phyloP scores from a whole-genome alignment of 75 land plant species.

The Adiantum capillusveneris region DNA sequence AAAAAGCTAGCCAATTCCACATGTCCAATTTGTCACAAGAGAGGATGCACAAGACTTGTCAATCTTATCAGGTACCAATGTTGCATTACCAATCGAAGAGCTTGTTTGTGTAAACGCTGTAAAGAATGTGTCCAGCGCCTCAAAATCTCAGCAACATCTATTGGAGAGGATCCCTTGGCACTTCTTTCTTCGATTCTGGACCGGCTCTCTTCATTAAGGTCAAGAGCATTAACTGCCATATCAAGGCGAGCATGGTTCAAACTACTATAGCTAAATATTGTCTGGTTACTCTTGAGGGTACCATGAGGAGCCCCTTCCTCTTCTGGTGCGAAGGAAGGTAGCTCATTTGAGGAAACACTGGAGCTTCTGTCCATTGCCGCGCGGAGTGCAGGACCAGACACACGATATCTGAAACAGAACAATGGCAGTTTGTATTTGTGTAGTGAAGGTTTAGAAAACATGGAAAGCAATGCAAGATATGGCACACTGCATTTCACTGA shows the following conservation, averaged over 20 bases:
- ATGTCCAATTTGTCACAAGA: too few species aligned
- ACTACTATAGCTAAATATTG: not conserved
- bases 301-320: not conserved
- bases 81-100: slow-evolving; percentile 64
- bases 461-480: too few species aligned
- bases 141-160: slow-evolving; percentile 91
- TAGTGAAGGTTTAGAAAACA: too few species aligned
- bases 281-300: not conserved
- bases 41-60: not conserved
- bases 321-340: slow-evolving; percentile 11
- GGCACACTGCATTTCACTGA: too few species aligned
- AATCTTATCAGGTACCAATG: not conserved
- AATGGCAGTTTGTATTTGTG: too few species aligned
- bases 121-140: slow-evolving; percentile 99
- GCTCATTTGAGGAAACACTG: slow-evolving; percentile 33
- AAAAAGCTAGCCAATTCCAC: too few species aligned
- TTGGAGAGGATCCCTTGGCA: slow-evolving; percentile 41
- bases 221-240: not conserved
- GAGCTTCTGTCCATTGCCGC: slow-evolving; percentile 88
- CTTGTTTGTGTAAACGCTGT: slow-evolving; percentile 97
- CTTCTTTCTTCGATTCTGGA: slow-evolving; percentile 46
- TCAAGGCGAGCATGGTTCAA: not conserved
- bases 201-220: slow-evolving; percentile 29
- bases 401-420: slow-evolving; percentile 79
- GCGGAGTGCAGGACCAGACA: slow-evolving; percentile 89